phyloP scores from a whole-genome alignment of 2,329 filamentous ascomycete species.

The Eurotiales sp. region DNA sequence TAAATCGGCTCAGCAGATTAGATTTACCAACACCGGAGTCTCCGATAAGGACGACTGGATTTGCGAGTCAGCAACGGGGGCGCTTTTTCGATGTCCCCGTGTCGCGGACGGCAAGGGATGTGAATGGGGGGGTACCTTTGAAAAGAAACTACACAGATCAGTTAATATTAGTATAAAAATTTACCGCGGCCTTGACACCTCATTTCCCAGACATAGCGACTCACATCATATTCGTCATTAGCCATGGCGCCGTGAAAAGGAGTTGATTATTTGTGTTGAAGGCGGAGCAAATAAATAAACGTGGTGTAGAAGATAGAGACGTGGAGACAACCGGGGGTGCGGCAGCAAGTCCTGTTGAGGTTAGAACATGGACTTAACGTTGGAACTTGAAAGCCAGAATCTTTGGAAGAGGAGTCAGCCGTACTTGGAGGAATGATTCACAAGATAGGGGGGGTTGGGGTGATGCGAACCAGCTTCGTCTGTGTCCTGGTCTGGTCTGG shows the following conservation, averaged over 20 bases:
- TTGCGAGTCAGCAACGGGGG: constrained; percentile 4
- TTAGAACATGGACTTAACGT: neutral
- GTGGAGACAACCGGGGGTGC: constrained; percentile 8
- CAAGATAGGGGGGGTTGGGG: neutral
- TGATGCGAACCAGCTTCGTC: neutral
- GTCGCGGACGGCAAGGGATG: constrained; percentile 19
- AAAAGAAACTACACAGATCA: constrained; percentile 84
- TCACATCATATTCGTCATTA: constrained; percentile 99
- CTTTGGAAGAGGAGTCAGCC: neutral
- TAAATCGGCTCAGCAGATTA: constrained; percentile 99
- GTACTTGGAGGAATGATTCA: constrained; percentile 7
- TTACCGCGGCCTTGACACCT: neutral
- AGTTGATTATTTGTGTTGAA: constrained; percentile 6
- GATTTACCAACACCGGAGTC: constrained; percentile 99
- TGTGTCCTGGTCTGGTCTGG: neutral
- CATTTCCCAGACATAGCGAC: constrained; percentile 35
- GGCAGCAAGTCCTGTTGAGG: neutral
- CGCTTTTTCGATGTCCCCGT: constrained; percentile 18
- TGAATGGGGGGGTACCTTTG: constrained; percentile 63
- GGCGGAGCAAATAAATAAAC: constrained; percentile 6
- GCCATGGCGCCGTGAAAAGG: constrained; percentile 62
- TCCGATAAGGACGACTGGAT: constrained; percentile 90
- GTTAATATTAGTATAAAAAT: neutral
- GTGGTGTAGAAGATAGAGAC: constrained; percentile 8
- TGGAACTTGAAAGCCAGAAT: neutral